A percentile compares a stretch with the other conserved stretches of the same genome.
Evolutionary conservation across 2,329 filamentous ascomycete species (phyloP).

Genomic region (Ustilaginoidea virens): DNA sequence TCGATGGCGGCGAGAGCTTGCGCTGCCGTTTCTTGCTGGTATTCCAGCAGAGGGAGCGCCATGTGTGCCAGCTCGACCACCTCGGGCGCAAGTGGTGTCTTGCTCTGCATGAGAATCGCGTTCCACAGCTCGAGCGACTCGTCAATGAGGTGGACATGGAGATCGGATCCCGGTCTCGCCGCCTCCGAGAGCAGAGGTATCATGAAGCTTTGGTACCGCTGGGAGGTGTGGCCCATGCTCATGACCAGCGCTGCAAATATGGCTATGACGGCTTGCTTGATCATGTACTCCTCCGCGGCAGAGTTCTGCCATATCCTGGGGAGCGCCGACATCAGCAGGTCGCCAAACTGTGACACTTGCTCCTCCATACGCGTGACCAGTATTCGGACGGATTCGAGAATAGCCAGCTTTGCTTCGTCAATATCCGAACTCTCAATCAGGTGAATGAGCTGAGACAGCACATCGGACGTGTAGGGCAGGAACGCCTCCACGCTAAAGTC

Average conservation of each 20-base stretch:
- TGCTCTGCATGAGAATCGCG: slow-evolving; percentile 53
- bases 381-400: slow-evolving; percentile 73
- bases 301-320: slow-evolving; percentile 75
- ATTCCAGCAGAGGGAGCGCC: slow-evolving; percentile 50
- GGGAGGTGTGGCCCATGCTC: slow-evolving; percentile 65
- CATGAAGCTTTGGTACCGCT: slow-evolving; percentile 64
- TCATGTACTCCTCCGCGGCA: slow-evolving; percentile 66
- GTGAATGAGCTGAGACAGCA: slow-evolving; percentile 57
- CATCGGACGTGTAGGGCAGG: slow-evolving; percentile 58
- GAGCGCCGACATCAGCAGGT: slow-evolving; percentile 66
- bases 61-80: slow-evolving; percentile 48
- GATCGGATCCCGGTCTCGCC: slow-evolving; percentile 58
- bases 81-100: slow-evolving; percentile 42
- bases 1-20: slow-evolving; percentile 50
- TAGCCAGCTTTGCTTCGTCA: slow-evolving; percentile 78
- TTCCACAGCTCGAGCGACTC: slow-evolving; percentile 86
- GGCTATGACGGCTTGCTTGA: slow-evolving; percentile 85
- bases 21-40: slow-evolving; percentile 46
- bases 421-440: slow-evolving; percentile 68
- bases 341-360: slow-evolving; percentile 51
- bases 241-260: slow-evolving; percentile 75
- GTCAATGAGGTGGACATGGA: slow-evolving; percentile 72
- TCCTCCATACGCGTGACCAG: slow-evolving; percentile 71
- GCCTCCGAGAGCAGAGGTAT: slow-evolving; percentile 71
- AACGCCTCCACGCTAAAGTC: slow-evolving; percentile 64